Conservation (phyloP, 192 early-diverging fungal species). For the Linnemannia schmuckeri region DNA sequence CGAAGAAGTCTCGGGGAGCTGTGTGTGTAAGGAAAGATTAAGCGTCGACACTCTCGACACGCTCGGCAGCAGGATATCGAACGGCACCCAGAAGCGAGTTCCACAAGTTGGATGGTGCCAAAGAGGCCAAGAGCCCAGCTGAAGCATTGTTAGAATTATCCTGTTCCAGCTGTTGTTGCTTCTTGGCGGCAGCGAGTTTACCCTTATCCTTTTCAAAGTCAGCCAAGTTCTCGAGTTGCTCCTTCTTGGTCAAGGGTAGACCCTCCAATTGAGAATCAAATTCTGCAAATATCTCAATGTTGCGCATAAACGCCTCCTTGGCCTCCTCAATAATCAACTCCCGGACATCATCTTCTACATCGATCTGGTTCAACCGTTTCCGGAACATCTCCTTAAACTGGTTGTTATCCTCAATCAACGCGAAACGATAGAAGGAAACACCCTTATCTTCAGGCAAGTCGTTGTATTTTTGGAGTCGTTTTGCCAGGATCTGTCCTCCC, state of each 20-base stretch:
- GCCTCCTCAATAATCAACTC: slow-evolving; percentile 36
- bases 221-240: slow-evolving; percentile 9
- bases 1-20: not conserved
- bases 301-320: slow-evolving; percentile 15
- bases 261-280: slow-evolving; percentile 41
- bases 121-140: slow-evolving; percentile 1
- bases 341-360: slow-evolving; percentile 40
- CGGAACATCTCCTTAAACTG: slow-evolving; percentile 69
- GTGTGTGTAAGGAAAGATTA: not conserved
- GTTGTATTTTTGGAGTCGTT: slow-evolving; percentile 60
- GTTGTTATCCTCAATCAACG: slow-evolving; percentile 54
- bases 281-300: slow-evolving; percentile 43
- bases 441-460: slow-evolving; percentile 55
- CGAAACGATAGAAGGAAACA: slow-evolving; percentile 63
- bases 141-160: not conserved
- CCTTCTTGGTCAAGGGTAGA: slow-evolving; percentile 12
- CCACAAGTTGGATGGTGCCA: slow-evolving; percentile 12
- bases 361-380: slow-evolving; percentile 58
- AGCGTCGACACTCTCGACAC: not conserved
- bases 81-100: slow-evolving; percentile 11
- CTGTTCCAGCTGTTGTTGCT: not conserved
- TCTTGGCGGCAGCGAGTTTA: slow-evolving; percentile 4
- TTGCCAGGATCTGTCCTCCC: slow-evolving; percentile 66
- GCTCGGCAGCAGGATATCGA: not conserved
- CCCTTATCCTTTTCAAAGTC: slow-evolving; percentile 16